Evolutionary conservation across 352 stramenopile genomes (phyloP), one percentile per base, ranked within the genome.

Genomic region (Phytophthora meadii): DNA sequence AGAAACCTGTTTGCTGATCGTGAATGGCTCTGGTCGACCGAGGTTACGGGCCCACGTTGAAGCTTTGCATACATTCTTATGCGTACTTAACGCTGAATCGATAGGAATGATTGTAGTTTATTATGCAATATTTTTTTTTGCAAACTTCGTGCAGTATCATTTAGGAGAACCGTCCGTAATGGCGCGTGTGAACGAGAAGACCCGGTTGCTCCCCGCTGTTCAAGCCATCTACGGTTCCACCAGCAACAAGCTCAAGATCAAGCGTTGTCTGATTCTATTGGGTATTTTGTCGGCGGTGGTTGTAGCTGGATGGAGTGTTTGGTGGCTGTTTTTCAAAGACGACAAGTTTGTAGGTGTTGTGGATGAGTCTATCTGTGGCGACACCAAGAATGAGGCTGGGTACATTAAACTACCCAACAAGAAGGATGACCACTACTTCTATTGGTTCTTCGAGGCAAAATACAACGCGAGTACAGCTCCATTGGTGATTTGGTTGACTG

Each of bases 351-450:
- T 41, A 4, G 12, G 17, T 12, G 32, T 22, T 45, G 41, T 22
- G 2, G 25, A 51, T 40, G 36, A 62, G 17, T 68, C 51, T n/a
- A 54, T 62, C 49, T 71, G 61, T 19, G 68, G 67, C 15, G 48
- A 74, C 39, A 74, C 61, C 0, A 65, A 68, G 28, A 68, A 84
- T 41, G 68, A 82, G 25, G 61, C 76, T 2, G 77, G 76, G 2
- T 84, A 89, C 65, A 76, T 89, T 48, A 72, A 70, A 54, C 67
- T 89, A 9, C 3, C 68, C 15, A 84, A 85, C 72, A 82, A 83
- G 56, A 39, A 82, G n/a, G 80, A 88, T 47, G 77, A 82, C 32
- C 53, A 87, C 52, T 89, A 88, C 66, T 90, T 90, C 48, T 88
- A 89, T 62, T 90, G 80, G 78, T 85, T 76, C 51, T 82, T 85